Evolutionary conservation across 1,139 yeast genomes (phyloP), one percentile per base, ranked within the genome.

Genomic region (Lodderomyces theae): DNA sequence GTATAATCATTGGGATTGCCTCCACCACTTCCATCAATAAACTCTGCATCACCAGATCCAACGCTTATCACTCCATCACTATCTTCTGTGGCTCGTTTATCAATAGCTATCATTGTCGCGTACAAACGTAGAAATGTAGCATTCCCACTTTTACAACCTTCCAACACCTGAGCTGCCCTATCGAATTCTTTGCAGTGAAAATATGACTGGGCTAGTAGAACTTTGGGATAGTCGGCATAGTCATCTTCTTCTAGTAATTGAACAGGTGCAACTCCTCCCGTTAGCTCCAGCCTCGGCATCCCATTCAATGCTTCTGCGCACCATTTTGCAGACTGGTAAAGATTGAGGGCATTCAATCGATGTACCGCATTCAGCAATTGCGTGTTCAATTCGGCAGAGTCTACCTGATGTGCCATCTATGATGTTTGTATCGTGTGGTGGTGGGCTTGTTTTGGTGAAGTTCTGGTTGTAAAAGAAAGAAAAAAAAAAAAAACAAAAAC

Each of bases 131-230:
- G 60, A 54, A 90, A 92, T 36, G 72, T 51, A 11, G 86, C 80
- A 41, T 74, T 70, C 2, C 82, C 74, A 44, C 81, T 73, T 22
- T 56, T 61, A 37, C 82, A 77, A 23, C 71, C 71, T 42, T 69
- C 69, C 45, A 90, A 64, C 15, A 72, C 72, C 50, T 72, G 68
- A 2, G 86, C 80, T 45, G 94, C 86, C 25, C 98, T 65, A 45
- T 84, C 94, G 56, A 83, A 90, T 58, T 92, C 98, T 52, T 86
- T 83, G 54, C 90, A 80, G 53, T 80, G 84, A 65, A 92, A 88
- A 53, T 86, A 83, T 0, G 87, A 60, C 43, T 80, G 79, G 0
- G 95, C 97, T 22, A 88, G 64, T 10, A 79, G 52, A 32, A 81
- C 61, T 45, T 61, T 61, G 26, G 64, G 64, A 33, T 60, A 57